Base-by-base conservation (phyloP, 495 filamentous ascomycete species). In the Talaromyces stipitatus region DNA sequence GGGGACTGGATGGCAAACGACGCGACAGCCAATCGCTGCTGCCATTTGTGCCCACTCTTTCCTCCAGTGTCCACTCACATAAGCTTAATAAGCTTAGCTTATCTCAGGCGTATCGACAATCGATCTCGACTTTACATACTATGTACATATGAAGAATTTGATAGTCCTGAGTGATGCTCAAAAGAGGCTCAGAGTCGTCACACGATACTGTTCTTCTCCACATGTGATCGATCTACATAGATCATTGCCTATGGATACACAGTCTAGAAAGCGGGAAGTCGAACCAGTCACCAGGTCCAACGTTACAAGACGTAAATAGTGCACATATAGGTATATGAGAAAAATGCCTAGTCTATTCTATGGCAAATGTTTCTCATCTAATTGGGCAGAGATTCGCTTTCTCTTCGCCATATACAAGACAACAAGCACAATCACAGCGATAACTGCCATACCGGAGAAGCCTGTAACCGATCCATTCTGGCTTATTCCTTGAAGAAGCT, bases 351-450 rank as follows among this genome's bases (percentile, higher is more conserved):
- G 6, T 26, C 24, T 18, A 11, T 9, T 48, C 24, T 26, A 48
- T 26, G 45, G 22, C 45, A 5, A 14, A 12, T 24, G 8, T 74
- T 66, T 48, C 22, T 47, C 57, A 60, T 48, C n/a, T 26, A 48
- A 48, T 20, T 54, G 53, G 14, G 32, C 26, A 27, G 26, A 29
- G 29, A 22, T 55, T 54, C 23, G 26, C 48, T 60, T 63, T 59
- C 50, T 59, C 28, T 54, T 50, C 38, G 27, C 46, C 48, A 51
- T 51, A 51, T 51, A 51, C 48, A 51, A 4, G 7, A 51, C 48
- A 51, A 51, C 24, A 20, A 26, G 22, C 4, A 51, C 27, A 30
- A 51, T 30, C 48, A 51, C 48, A 20, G 1, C 27, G 24, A 48
- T 48, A 51, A 51, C n/a, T 14, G 27, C 48, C 24, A 51, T 12